phyloP scores from a whole-genome alignment of 805 yeast genomes.

The Candida easanensis region DNA sequence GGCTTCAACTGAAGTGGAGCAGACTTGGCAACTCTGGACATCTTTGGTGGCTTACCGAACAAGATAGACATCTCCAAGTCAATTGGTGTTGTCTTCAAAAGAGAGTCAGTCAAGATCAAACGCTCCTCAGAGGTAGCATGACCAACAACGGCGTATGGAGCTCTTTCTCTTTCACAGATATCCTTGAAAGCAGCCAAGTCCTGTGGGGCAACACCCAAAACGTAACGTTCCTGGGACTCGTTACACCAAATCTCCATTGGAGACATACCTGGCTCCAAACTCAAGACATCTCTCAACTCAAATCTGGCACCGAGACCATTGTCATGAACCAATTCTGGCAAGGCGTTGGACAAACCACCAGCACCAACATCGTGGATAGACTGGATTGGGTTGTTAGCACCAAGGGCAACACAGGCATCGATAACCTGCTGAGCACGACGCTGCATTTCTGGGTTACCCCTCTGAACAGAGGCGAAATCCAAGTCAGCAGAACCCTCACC shows the following conservation, averaged over 20 bases:
- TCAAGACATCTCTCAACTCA: constrained; percentile 85
- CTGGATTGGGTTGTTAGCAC: constrained; percentile 76
- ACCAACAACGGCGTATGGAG: constrained; percentile 95
- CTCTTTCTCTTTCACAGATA: constrained; percentile 92
- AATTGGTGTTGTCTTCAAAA: constrained; percentile 81
- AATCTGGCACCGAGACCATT: constrained; percentile 93
- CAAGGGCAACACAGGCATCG: constrained; percentile 86
- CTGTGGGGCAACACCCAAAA: constrained; percentile 82
- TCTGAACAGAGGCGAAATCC: constrained; percentile 98
- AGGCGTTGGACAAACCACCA: constrained; percentile 96
- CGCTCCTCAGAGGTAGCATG: constrained; percentile 85
- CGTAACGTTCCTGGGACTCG: constrained; percentile 98
- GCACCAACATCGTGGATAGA: constrained; percentile 99
- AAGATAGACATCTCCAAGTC: constrained; percentile 93
- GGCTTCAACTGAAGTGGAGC: constrained; percentile 49
- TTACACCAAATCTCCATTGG: constrained; percentile 99
- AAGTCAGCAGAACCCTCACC: constrained; percentile 95
- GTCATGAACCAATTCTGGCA: constrained; percentile 97
- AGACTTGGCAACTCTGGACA: constrained; percentile 74
- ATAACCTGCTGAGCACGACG: constrained; percentile 98
- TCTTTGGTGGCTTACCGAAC: constrained; percentile 96
- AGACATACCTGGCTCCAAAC: constrained; percentile 96
- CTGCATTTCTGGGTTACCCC: constrained; percentile 99
- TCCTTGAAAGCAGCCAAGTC: constrained; percentile 68
- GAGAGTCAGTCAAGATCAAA: constrained; percentile 74